Evolutionary conservation across 139 green algal genomes (phyloP).

Genomic region (Chlorella sorokiniana): DNA sequence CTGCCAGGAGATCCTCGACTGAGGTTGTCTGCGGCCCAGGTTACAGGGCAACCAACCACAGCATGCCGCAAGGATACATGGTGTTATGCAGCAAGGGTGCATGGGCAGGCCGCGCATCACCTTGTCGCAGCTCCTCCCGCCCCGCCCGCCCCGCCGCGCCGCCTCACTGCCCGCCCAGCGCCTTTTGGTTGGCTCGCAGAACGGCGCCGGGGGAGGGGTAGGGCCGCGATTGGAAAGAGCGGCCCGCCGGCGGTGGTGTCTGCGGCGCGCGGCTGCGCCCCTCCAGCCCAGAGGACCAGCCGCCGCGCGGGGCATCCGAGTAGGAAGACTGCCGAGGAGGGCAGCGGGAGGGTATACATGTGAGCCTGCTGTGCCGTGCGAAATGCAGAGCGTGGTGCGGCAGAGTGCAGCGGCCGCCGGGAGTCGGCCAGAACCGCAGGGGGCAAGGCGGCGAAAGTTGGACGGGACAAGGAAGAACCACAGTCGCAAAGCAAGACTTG

Average conservation of each 20-base stretch:
- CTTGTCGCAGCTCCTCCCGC: too few species aligned
- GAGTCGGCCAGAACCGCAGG: too few species aligned
- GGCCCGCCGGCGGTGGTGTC: slow-evolving; percentile 81
- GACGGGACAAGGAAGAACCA: background rate
- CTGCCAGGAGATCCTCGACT: too few species aligned
- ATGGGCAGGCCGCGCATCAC: too few species aligned
- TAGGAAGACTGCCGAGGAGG: slow-evolving; percentile 63
- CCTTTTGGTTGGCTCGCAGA: slow-evolving; percentile 68
- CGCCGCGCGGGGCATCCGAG: slow-evolving; percentile 67
- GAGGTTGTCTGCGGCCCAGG: too few species aligned
- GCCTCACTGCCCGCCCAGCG: slow-evolving; percentile 32
- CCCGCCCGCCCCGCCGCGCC: too few species aligned
- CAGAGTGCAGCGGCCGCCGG: background rate
- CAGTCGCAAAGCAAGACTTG: background rate
- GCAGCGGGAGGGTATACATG: background rate
- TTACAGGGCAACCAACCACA: too few species aligned
- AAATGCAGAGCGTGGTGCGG: background rate
- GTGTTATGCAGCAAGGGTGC: too few species aligned
- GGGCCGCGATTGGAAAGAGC: slow-evolving; percentile 71
- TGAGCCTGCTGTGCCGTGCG: too few species aligned
- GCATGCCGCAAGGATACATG: too few species aligned
- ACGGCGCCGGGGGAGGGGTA: slow-evolving; percentile 75
- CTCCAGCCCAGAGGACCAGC: slow-evolving; percentile 62
- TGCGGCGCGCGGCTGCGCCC: slow-evolving; percentile 70
- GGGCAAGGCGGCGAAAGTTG: too few species aligned